Evolutionary conservation across 2,329 filamentous ascomycete genomes (phyloP), one percentile per base, ranked within the genome.

Genomic region (Cladophialophora exuberans): DNA sequence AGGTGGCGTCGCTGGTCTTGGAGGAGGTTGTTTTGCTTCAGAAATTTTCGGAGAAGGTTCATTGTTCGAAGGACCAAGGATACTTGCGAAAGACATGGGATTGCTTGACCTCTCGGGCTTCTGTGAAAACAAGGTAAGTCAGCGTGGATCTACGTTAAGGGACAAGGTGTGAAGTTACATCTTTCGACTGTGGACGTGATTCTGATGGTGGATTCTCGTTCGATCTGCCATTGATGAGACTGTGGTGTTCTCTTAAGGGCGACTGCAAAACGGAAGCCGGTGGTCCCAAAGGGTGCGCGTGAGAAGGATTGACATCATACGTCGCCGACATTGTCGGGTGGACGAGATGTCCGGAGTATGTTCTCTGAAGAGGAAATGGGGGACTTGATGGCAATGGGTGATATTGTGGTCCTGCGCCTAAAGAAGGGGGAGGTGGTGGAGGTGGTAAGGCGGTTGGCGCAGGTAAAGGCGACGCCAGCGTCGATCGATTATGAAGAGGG

Each of bases 51-150:
- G 49, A 59, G 68, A 57, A 52, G 69, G 64, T 20, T 64, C 62
- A 43, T 64, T 60, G 53, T 61, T 63, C 11, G 61, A 61, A 31
- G 62, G 61, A 20, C 61, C 60, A 38, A 97, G 85, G 56, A 97
- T 95, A 69, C 92, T 97, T 62, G 90, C 94, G 68, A 97, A 94
- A 4, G 92, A 94, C 92, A 97, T 97, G 49, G 92, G 88, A 69
- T 96, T 89, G 55, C 87, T 86, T 35, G 86, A 80, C 70, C 91
- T 85, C 63, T 83, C 85, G 1, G 88, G 83, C 45, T 87, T 88
- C 83, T 91, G 70, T 30, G 62, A 44, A 36, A 49, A 6, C 54
- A 36, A 52, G 35, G 65, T 57, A 57, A 49, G 42, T 54, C 18
- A 20, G 39, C 46, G 44, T 41, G 41, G 18, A 30, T 11, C 22